Evolutionary conservation across 768 basidiomycete species (phyloP).

Genomic region (Lyophyllum decastes): DNA sequence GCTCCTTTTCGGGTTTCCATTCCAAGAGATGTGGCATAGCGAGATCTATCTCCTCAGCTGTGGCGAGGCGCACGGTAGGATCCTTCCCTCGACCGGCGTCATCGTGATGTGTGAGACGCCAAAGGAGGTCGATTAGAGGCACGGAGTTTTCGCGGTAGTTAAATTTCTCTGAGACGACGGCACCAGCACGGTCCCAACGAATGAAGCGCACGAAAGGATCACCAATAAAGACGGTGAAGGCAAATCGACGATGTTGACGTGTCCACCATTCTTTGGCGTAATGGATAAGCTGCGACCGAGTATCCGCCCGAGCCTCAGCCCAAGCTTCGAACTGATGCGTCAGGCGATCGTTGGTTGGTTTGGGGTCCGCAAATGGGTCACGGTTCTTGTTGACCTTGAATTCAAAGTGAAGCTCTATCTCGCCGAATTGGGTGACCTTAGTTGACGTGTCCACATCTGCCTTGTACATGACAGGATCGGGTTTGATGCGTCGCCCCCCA

Average conservation of each 20-base stretch:
- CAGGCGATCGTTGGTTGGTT: background rate
- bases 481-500: background rate
- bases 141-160: conserved; percentile 18
- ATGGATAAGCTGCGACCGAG: conserved; percentile 23
- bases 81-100: conserved; percentile 26
- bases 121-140: conserved; percentile 29
- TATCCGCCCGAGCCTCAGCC: too few relatives aligned
- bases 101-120: conserved; percentile 23
- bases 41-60: background rate
- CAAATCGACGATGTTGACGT: conserved; percentile 29
- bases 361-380: conserved; percentile 16
- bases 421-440: conserved; percentile 9
- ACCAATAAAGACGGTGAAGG: conserved; percentile 29
- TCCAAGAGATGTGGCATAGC: background rate
- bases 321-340: background rate
- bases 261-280: conserved; percentile 22
- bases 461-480: conserved; percentile 8
- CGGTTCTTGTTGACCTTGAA: conserved; percentile 11
- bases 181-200: conserved; percentile 34
- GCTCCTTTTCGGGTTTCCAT: conserved; percentile 1
- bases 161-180: conserved; percentile 29
- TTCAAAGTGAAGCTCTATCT: conserved; percentile 15
- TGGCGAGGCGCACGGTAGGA: conserved; percentile 20
- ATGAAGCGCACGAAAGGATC: conserved; percentile 29
- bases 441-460: background rate